A percentile compares a stretch with the other conserved stretches of the same genome.
Conservation (phyloP, 2,329 filamentous ascomycete species). For the Sclerotiophoma versabilis region DNA sequence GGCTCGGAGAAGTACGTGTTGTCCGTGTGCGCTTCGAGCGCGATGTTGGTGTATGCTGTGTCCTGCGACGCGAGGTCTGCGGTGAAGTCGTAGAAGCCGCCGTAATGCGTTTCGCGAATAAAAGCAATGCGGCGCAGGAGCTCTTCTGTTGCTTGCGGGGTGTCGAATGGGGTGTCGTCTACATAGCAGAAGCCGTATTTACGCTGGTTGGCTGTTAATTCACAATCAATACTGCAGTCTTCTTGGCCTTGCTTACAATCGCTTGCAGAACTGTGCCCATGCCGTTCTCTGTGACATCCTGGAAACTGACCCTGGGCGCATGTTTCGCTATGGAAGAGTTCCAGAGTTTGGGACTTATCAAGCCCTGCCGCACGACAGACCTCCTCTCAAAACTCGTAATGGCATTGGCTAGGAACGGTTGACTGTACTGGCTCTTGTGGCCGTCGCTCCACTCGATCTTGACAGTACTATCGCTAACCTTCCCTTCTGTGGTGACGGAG, state of each 20-base stretch:
- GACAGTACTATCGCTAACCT: background rate
- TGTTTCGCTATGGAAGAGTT: constrained; percentile 33
- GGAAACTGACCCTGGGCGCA: constrained; percentile 67
- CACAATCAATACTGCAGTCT: background rate
- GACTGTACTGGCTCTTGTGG: constrained; percentile 73
- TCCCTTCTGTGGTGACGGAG: constrained; percentile 2
- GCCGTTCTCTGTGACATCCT: constrained; percentile 61
- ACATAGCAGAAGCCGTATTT: constrained; percentile 80
- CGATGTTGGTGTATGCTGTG: constrained; percentile 88
- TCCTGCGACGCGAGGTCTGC: constrained; percentile 87
- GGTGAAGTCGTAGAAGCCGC: constrained; percentile 84
- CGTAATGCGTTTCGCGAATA: constrained; percentile 91
- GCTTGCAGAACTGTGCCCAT: constrained; percentile 61
- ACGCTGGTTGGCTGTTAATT: constrained; percentile 56
- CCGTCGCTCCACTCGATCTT: constrained; percentile 59
- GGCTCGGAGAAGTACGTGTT: constrained; percentile 96
- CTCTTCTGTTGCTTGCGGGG: constrained; percentile 73
- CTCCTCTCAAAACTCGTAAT: constrained; percentile 47
- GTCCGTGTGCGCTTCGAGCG: constrained; percentile 87
- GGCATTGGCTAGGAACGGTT: constrained; percentile 63
- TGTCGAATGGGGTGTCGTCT: constrained; percentile 65
- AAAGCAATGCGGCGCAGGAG: constrained; percentile 83
- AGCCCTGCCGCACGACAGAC: constrained; percentile 44
- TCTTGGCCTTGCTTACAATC: constrained; percentile 60
- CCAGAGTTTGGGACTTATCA: constrained; percentile 50